phyloP scores from a whole-genome alignment of 345 rosid species.

The Linum lewisii region DNA sequence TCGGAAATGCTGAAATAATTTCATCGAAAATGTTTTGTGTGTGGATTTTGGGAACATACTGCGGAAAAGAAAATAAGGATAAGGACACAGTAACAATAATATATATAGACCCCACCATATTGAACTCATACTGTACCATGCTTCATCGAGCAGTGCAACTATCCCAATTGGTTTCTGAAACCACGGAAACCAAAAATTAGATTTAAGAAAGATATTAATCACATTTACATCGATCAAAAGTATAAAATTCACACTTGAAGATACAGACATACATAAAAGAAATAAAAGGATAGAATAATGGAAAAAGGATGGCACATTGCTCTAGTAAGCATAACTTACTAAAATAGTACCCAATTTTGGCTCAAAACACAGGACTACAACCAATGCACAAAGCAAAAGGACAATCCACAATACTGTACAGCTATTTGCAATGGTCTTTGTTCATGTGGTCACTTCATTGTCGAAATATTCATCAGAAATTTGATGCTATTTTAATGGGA shows the following conservation, averaged over 20 bases:
- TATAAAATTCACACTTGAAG: not conserved
- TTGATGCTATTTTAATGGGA: not conserved
- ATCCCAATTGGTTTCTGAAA: constrained; percentile 98
- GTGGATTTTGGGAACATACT: constrained; percentile 99
- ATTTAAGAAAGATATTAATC: not conserved
- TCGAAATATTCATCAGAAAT: not conserved
- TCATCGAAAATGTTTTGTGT: constrained; percentile 72
- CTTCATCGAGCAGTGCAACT: constrained; percentile 93
- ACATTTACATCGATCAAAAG: constrained; percentile 8
- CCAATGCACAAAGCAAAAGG: not conserved
- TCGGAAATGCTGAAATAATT: constrained; percentile 68
- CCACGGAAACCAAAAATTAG: constrained; percentile 16
- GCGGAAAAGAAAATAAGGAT: constrained; percentile 45
- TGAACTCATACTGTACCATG: constrained; percentile 61
- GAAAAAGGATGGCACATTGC: not conserved
- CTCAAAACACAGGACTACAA: not conserved
- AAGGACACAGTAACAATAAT: constrained; percentile 24
- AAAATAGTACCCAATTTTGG: not conserved
- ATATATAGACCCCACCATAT: constrained; percentile 22
- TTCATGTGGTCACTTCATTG: not conserved
- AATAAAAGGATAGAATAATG: not conserved
- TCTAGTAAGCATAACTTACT: not conserved
- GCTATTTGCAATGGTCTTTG: not conserved
- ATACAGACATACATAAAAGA: not conserved
- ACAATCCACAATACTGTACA: not conserved